Evolutionary conservation across 2,329 filamentous ascomycete genomes (phyloP).

Genomic region (Chalaropsis thielavioides): DNA sequence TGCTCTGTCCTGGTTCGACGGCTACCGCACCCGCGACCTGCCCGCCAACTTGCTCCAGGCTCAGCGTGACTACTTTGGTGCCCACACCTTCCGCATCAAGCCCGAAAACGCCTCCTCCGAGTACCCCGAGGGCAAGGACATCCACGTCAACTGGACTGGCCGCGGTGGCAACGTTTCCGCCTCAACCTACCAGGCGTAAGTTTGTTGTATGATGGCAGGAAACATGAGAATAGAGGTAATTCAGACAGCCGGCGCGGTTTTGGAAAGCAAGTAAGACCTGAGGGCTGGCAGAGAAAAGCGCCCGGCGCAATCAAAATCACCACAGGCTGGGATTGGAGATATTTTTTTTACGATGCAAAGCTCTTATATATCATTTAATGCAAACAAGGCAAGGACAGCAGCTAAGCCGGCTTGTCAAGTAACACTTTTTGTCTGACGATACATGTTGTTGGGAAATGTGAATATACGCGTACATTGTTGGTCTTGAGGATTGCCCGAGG

Average conservation of each 20-base stretch:
- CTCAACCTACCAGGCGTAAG: conserved; percentile 92
- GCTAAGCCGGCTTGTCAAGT: conserved; percentile 4
- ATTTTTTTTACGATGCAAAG: conserved; percentile 15
- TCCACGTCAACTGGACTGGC: conserved; percentile 99
- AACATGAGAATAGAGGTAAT: background rate
- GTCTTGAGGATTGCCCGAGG: background rate
- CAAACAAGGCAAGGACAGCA: conserved; percentile 9
- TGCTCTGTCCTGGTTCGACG: conserved; percentile 95
- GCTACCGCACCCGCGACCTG: conserved; percentile 92
- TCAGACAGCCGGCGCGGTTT: conserved; percentile 3
- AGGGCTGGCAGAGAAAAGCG: conserved; percentile 8
- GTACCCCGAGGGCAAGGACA: conserved; percentile 74
- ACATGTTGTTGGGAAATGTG: background rate
- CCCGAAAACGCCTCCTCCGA: conserved; percentile 60
- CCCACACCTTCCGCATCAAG: conserved; percentile 82
- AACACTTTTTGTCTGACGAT: background rate
- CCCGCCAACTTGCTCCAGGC: conserved; percentile 97
- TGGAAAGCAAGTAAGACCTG: conserved; percentile 1
- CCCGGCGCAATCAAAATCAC: conserved; percentile 8
- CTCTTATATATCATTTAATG: conserved; percentile 18
- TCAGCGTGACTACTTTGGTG: conserved; percentile 98
- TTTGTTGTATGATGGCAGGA: background rate
- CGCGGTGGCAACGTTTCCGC: conserved; percentile 94
- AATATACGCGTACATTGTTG: too few species aligned
- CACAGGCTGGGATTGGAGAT: conserved; percentile 13